A percentile compares a stretch with the other conserved stretches of the same genome.
Evolutionary conservation across 108 stramenopile genomes (phyloP).

Genomic region (Skeletonema marinoi): DNA sequence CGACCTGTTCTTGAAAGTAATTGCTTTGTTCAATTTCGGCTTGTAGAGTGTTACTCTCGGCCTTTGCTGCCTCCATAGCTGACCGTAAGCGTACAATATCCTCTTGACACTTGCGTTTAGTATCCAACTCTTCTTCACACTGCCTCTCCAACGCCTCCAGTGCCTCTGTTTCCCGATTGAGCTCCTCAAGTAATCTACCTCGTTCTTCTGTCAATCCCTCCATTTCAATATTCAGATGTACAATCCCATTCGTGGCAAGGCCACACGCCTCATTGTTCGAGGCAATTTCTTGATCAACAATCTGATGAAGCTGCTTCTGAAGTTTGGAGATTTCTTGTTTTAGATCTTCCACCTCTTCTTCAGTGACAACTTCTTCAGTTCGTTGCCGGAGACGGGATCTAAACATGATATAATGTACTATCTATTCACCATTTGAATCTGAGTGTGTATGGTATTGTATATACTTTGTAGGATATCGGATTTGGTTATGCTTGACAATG

Average conservation of each 20-base stretch:
- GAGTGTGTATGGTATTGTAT: too few species aligned
- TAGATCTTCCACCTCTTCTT: constrained; percentile 13
- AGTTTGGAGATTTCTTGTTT: constrained; percentile 6
- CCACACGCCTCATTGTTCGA: constrained; percentile 26
- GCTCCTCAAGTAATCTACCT: not conserved
- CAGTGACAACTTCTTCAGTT: not conserved
- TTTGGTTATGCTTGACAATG: too few species aligned
- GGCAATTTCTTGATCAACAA: constrained; percentile 25
- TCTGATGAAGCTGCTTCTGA: constrained; percentile 18
- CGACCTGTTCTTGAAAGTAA: constrained; percentile 19
- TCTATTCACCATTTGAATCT: too few species aligned
- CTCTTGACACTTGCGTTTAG: constrained; percentile 7
- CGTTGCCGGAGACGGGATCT: not conserved
- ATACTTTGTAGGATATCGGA: too few species aligned
- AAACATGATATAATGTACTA: too few species aligned
- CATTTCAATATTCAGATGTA: constrained; percentile 2
- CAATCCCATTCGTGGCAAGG: constrained; percentile 11
- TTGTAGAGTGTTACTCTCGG: constrained; percentile 2
- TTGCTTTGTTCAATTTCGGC: constrained; percentile 16
- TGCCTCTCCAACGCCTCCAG: constrained; percentile 9
- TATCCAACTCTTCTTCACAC: constrained; percentile 14
- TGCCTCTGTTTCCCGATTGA: not conserved
- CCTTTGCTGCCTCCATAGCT: constrained; percentile 5
- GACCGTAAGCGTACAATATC: constrained; percentile 7
- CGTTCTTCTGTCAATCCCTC: not conserved